These are phyloP conservation scores for Aspergillus homomorphus DNA, from an alignment of 495 filamentous ascomycete genomes.

Conservation along the genomic window DNA sequence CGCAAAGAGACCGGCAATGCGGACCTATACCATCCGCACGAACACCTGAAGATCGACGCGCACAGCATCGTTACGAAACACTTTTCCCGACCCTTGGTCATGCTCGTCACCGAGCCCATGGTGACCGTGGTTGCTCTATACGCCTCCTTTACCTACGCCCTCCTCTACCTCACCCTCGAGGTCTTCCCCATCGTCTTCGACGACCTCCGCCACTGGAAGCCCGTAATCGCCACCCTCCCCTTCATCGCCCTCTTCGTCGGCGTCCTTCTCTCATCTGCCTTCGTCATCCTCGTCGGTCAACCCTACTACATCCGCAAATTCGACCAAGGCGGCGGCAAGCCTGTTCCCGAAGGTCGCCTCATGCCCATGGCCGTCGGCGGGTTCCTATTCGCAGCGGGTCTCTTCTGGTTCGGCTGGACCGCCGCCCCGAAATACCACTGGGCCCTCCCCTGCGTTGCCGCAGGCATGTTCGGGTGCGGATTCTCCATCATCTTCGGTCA, in stretches of 20 bases:
- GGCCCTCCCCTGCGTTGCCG: slow-evolving; percentile 22
- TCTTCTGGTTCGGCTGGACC: slow-evolving; percentile 48
- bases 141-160: slow-evolving; percentile 33
- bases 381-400: slow-evolving; percentile 42
- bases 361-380: slow-evolving; percentile 50
- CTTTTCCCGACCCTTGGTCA: slow-evolving; percentile 33
- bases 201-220: slow-evolving; percentile 25
- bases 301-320: slow-evolving; percentile 25
- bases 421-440: slow-evolving; percentile 26
- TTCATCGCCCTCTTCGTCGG: slow-evolving; percentile 32
- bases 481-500: slow-evolving; percentile 39
- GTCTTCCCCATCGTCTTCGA: slow-evolving; percentile 35
- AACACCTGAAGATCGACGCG: slow-evolving; percentile 35
- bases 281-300: slow-evolving; percentile 27
- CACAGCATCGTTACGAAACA: slow-evolving; percentile 32
- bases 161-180: slow-evolving; percentile 34
- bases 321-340: slow-evolving; percentile 16
- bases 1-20: slow-evolving; percentile 31
- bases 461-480: slow-evolving; percentile 24
- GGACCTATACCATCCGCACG: slow-evolving; percentile 40
- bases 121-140: slow-evolving; percentile 38
- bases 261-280: slow-evolving; percentile 21
- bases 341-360: slow-evolving; percentile 33
- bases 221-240: slow-evolving; percentile 23
- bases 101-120: slow-evolving; percentile 43